Evolutionary conservation across 2,329 filamentous ascomycete species (phyloP).

Genomic region (Neonectria neomacrospora): DNA sequence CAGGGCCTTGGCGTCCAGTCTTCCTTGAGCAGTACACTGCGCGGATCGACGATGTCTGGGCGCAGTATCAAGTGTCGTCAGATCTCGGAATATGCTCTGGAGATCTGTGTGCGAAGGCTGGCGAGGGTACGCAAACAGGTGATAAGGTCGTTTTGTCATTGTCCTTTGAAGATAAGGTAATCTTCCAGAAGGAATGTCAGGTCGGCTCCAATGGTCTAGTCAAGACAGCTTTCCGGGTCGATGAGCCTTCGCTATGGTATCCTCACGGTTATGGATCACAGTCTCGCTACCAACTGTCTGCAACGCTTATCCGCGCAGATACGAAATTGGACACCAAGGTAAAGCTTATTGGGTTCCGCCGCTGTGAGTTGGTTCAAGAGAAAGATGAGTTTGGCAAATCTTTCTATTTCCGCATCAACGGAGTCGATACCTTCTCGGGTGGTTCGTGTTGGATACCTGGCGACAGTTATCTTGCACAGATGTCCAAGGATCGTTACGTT

Average conservation of each 20-base stretch:
- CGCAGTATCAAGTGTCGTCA: slow-evolving; percentile 12
- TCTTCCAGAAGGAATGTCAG: not conserved
- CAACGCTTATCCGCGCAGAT: not conserved
- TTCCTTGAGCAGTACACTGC: slow-evolving; percentile 71
- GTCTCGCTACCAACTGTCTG: slow-evolving; percentile 16
- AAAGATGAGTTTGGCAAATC: slow-evolving; percentile 71
- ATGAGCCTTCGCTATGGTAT: slow-evolving; percentile 16
- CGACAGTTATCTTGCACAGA: slow-evolving; percentile 78
- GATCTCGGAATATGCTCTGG: slow-evolving; percentile 12
- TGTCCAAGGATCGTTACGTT: slow-evolving; percentile 69
- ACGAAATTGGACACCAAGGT: not conserved
- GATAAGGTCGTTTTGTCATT: slow-evolving; percentile 1
- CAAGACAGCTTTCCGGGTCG: not conserved
- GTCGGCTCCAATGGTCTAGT: not conserved
- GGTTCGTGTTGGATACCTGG: slow-evolving; percentile 84
- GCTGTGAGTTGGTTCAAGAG: slow-evolving; percentile 40
- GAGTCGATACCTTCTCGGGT: slow-evolving; percentile 77
- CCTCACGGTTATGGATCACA: slow-evolving; percentile 28
- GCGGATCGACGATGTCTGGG: slow-evolving; percentile 68
- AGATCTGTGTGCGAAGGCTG: not conserved
- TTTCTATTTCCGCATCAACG: slow-evolving; percentile 81
- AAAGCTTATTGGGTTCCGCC: slow-evolving; percentile 14
- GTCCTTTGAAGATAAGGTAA: not conserved
- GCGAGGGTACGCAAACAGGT: not conserved
- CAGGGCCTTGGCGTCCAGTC: slow-evolving; percentile 74